Conservation (phyloP, 1,139 yeast genomes). For the Taphrina populina region DNA sequence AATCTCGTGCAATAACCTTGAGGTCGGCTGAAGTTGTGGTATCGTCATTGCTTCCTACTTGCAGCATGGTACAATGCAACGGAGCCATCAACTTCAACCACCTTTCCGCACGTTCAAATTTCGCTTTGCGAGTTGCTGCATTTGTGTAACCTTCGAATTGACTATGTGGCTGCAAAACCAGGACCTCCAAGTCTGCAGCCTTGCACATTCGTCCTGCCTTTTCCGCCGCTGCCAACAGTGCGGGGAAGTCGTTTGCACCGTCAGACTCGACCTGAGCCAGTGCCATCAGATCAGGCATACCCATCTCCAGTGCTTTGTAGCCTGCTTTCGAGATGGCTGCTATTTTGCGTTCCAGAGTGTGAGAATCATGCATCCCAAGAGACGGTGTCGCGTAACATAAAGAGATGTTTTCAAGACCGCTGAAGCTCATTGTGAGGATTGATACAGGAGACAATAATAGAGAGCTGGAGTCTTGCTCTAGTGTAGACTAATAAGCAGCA, state of each 20-base stretch:
- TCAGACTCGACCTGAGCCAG: conserved; percentile 16
- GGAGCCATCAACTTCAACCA: conserved; percentile 32
- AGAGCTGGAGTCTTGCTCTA: too few relatives aligned
- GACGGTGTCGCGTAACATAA: conserved; percentile 16
- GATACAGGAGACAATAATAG: too few relatives aligned
- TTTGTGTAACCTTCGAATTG: conserved; percentile 36
- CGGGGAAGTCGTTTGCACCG: conserved; percentile 4
- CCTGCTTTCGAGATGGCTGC: conserved; percentile 3
- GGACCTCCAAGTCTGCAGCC: conserved; percentile 17
- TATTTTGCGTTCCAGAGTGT: conserved; percentile 7
- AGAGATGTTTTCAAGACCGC: background rate
- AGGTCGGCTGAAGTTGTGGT: conserved; percentile 22
- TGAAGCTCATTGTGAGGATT: too few relatives aligned
- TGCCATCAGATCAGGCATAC: conserved; percentile 18
- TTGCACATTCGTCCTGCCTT: conserved; percentile 26
- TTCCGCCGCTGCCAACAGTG: conserved; percentile 15
- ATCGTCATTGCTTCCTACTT: conserved; percentile 31
- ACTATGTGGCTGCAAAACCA: conserved; percentile 34
- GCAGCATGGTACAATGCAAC: conserved; percentile 27
- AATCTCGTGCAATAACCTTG: conserved; percentile 30
- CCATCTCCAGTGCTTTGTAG: conserved; percentile 21
- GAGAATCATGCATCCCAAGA: conserved; percentile 20
- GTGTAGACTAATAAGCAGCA: too few relatives aligned
- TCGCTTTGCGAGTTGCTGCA: conserved; percentile 11
- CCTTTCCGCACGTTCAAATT: conserved; percentile 30